These are phyloP conservation scores for Leccinum brunneo-olivaceum DNA, from an alignment of 1,284 basidiomycete genomes.

Conservation along the genomic window DNA sequence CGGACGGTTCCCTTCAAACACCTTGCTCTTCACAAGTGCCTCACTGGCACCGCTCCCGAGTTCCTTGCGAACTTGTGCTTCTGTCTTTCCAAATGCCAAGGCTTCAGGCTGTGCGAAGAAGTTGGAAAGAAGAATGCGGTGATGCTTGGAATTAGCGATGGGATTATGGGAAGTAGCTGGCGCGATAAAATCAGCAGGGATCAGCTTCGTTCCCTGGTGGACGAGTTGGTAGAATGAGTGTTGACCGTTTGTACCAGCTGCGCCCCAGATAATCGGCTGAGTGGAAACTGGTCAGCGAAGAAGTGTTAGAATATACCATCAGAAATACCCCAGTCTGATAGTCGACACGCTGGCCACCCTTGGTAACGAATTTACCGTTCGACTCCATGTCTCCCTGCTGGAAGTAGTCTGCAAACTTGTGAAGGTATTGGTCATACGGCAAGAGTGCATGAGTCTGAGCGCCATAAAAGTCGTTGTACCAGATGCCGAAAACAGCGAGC, in stretches of 20 bases:
- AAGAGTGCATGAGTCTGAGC: slow-evolving; percentile 92
- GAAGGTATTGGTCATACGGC: slow-evolving; percentile 97
- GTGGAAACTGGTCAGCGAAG: slow-evolving; percentile 7
- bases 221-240: slow-evolving; percentile 99
- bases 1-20: slow-evolving; percentile 95
- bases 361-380: slow-evolving; percentile 96
- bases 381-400: slow-evolving; percentile 99
- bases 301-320: background rate
- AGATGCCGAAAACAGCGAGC: slow-evolving; percentile 87
- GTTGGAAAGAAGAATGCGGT: slow-evolving; percentile 95
- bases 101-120: slow-evolving; percentile 98
- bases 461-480: slow-evolving; percentile 99
- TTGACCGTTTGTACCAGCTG: slow-evolving; percentile 96
- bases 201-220: slow-evolving; percentile 91
- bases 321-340: slow-evolving; percentile 89
- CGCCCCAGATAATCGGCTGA: slow-evolving; percentile 97
- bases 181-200: slow-evolving; percentile 93
- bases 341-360: slow-evolving; percentile 84
- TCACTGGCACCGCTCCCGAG: slow-evolving; percentile 73
- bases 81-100: slow-evolving; percentile 94
- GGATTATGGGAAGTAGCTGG: slow-evolving; percentile 94
- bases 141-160: slow-evolving; percentile 80
- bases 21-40: slow-evolving; percentile 91
- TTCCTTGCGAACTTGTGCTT: slow-evolving; percentile 82
- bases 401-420: slow-evolving; percentile 99